A percentile compares a stretch with the other conserved stretches of the same genome.
Conservation (phyloP, 495 filamentous ascomycete genomes). For the Corynascus novoguineensis region DNA sequence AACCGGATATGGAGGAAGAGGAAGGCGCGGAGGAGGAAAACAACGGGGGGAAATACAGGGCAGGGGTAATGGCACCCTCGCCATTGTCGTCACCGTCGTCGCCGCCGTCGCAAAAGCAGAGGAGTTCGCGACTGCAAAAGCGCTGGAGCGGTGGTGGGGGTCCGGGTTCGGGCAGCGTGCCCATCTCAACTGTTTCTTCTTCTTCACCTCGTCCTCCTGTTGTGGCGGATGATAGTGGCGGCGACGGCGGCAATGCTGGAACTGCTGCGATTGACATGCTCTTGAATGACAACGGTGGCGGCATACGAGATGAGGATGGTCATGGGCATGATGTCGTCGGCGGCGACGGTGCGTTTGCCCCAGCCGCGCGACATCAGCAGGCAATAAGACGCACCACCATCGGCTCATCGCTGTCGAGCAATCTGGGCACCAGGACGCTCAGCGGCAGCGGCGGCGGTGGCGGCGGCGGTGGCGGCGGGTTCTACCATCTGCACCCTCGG, state of each 20-base stretch:
- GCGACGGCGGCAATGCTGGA: too few relatives aligned
- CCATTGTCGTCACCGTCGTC: neutral
- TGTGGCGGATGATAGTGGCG: too few relatives aligned
- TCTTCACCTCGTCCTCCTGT: too few relatives aligned
- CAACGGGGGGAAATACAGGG: too few relatives aligned
- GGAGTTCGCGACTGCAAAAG: constrained; percentile 25
- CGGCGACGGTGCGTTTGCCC: neutral
- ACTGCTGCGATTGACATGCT: too few relatives aligned
- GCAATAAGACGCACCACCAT: constrained; percentile 5
- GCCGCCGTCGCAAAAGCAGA: neutral
- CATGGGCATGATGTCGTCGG: too few relatives aligned
- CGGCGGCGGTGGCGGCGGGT: constrained; percentile 2
- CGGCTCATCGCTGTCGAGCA: constrained; percentile 31
- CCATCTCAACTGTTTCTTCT: too few relatives aligned
- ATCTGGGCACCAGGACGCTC: constrained; percentile 30
- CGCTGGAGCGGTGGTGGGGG: neutral
- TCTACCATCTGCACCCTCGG: constrained; percentile 3
- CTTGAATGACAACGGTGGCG: too few relatives aligned
- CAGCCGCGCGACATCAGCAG: neutral
- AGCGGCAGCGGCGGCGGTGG: neutral
- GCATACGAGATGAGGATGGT: too few relatives aligned
- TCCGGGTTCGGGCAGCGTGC: too few relatives aligned
- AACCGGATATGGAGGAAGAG: neutral
- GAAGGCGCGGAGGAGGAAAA: too few relatives aligned
- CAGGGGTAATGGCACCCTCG: too few relatives aligned